Conservation (phyloP, 306 rosid genomes). For the Urtica urens region DNA sequence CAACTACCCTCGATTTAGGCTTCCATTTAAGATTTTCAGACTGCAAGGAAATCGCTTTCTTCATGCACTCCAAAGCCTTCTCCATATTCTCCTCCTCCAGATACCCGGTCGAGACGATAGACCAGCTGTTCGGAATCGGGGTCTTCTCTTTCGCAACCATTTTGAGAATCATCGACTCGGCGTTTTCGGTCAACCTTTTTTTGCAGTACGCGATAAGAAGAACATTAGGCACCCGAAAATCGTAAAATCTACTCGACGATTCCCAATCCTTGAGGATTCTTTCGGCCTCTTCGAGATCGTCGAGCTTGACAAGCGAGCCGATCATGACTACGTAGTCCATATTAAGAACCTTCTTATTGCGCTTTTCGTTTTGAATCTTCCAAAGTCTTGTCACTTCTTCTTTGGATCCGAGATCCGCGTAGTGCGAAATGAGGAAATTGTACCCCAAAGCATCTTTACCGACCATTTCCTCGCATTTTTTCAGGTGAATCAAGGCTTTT, state of each 20-base stretch:
- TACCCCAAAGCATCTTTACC: constrained; percentile 29
- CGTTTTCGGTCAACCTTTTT: constrained; percentile 37
- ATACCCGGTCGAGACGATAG: constrained; percentile 50
- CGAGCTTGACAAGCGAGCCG: constrained; percentile 52
- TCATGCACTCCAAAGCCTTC: constrained; percentile 50
- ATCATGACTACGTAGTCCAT: constrained; percentile 55
- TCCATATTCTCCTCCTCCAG: constrained; percentile 45
- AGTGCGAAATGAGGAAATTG: constrained; percentile 45
- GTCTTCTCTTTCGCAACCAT: constrained; percentile 36
- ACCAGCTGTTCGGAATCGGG: constrained; percentile 72
- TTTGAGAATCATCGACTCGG: constrained; percentile 29
- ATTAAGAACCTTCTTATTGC: constrained; percentile 49
- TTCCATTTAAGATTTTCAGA: constrained; percentile 42
- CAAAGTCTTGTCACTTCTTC: constrained; percentile 45
- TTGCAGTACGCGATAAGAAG: constrained; percentile 35
- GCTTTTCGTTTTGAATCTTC: constrained; percentile 35
- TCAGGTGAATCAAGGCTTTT: constrained; percentile 38
- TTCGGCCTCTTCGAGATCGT: constrained; percentile 40
- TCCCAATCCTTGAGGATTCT: constrained; percentile 51
- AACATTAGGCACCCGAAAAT: constrained; percentile 51
- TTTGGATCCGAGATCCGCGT: constrained; percentile 40
- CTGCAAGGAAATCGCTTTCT: constrained; percentile 35
- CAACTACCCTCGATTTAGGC: constrained; percentile 36
- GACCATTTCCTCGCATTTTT: constrained; percentile 48
- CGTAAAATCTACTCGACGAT: constrained; percentile 36